Evolutionary conservation across 257 asterid species (phyloP).

Genomic region (Primulina eburnea): DNA sequence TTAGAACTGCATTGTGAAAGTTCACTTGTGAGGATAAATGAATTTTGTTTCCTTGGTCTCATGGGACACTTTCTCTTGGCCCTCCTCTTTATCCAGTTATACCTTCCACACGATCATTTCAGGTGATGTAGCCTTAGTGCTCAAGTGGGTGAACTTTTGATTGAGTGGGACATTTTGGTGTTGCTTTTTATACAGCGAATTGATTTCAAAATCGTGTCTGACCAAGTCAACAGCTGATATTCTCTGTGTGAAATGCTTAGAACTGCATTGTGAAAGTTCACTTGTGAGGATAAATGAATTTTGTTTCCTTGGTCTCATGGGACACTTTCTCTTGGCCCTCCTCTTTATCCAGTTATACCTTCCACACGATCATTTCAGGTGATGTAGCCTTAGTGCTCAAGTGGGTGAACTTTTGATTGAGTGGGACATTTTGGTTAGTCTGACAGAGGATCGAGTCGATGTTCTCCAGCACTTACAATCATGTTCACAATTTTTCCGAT

Average conservation of each 20-base stretch:
- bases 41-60: not conserved
- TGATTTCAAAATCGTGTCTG: not conserved
- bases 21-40: not conserved
- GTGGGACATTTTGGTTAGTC: not conserved
- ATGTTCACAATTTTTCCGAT: not conserved
- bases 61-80: not conserved
- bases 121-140: slow-evolving; percentile 10
- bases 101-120: not conserved
- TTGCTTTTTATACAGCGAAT: too few relatives aligned
- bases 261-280: not conserved
- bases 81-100: not conserved
- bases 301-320: not conserved
- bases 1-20: not conserved
- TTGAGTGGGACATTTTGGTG: not conserved
- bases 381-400: slow-evolving; percentile 8
- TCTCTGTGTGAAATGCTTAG: not conserved
- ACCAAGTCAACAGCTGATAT: not conserved
- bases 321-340: not conserved
- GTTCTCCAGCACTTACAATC: slow-evolving; percentile 14
- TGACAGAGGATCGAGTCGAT: not conserved
- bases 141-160: not conserved
- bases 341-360: not conserved
- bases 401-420: not conserved
- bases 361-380: not conserved
- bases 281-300: not conserved